A percentile compares a stretch with the other conserved stretches of the same genome.
phyloP scores from a whole-genome alignment of 257 asterid genomes.

The Petunia axillaris region DNA sequence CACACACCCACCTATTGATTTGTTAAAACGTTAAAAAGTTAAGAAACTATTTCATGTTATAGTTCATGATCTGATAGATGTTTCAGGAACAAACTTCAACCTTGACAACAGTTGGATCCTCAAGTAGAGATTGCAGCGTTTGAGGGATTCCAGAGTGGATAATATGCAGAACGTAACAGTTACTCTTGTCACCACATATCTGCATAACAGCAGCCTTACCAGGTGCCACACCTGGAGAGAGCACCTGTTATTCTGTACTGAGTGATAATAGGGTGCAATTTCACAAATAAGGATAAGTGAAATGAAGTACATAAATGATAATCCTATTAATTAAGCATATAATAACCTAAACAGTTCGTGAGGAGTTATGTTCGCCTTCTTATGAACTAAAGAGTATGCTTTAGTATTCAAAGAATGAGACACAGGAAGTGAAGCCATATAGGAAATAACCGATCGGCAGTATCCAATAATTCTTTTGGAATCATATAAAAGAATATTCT shows the following conservation, averaged over 20 bases:
- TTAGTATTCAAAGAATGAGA: not conserved
- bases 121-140: conserved; percentile 66
- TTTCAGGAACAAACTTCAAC: conserved; percentile 34
- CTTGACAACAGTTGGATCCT: conserved; percentile 67
- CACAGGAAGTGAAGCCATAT: not conserved
- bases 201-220: conserved; percentile 94
- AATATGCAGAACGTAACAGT: conserved; percentile 80
- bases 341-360: conserved; percentile 5
- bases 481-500: not conserved
- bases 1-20: conserved; percentile 73
- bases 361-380: not conserved
- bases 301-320: not conserved
- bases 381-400: not conserved
- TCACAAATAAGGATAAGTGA: not conserved
- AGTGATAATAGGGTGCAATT: conserved; percentile 18
- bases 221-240: conserved; percentile 67
- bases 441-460: not conserved
- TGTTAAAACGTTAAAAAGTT: conserved; percentile 15
- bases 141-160: conserved; percentile 77
- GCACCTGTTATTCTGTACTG: conserved; percentile 24
- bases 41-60: not conserved
- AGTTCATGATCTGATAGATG: not conserved
- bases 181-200: conserved; percentile 66
- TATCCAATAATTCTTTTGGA: not conserved
- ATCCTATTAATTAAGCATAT: not conserved